phyloP scores from a whole-genome alignment of 345 rosid species.

The Eucalyptus regnans region DNA sequence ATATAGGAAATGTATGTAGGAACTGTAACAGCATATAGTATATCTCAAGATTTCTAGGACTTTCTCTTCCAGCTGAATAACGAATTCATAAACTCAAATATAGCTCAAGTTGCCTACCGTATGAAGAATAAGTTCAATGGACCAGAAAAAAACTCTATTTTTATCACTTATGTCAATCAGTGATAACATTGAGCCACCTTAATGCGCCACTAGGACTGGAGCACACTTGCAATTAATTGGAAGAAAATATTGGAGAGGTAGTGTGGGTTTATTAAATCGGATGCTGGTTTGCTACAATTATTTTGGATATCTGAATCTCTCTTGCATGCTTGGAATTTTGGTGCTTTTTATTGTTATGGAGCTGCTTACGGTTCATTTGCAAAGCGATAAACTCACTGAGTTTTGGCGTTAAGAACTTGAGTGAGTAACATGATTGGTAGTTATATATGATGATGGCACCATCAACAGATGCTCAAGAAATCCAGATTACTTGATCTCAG shows the following conservation, averaged over 20 bases:
- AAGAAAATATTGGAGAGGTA: background rate
- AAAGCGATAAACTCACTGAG: background rate
- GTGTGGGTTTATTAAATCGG: background rate
- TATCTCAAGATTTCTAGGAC: background rate
- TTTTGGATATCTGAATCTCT: background rate
- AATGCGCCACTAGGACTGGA: background rate
- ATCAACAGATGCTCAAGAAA: background rate
- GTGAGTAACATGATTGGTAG: background rate
- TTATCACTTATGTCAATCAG: background rate
- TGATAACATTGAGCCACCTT: background rate
- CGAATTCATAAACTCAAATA: background rate
- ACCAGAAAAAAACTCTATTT: background rate
- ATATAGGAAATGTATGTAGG: background rate
- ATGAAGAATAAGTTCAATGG: background rate
- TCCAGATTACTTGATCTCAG: background rate
- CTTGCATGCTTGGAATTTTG: background rate
- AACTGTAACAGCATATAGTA: background rate
- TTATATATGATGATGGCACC: background rate
- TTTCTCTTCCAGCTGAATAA: background rate
- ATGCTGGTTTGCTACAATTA: background rate
- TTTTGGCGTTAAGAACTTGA: background rate
- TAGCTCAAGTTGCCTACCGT: background rate
- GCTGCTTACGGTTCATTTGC: background rate
- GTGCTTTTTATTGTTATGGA: background rate
- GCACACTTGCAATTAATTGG: background rate